Percentiles rank a stretch among this genome's conserved stretches.
These are phyloP conservation scores for Tothia fuscella DNA, from an alignment of 2,329 filamentous ascomycete genomes.

Conservation along the genomic window DNA sequence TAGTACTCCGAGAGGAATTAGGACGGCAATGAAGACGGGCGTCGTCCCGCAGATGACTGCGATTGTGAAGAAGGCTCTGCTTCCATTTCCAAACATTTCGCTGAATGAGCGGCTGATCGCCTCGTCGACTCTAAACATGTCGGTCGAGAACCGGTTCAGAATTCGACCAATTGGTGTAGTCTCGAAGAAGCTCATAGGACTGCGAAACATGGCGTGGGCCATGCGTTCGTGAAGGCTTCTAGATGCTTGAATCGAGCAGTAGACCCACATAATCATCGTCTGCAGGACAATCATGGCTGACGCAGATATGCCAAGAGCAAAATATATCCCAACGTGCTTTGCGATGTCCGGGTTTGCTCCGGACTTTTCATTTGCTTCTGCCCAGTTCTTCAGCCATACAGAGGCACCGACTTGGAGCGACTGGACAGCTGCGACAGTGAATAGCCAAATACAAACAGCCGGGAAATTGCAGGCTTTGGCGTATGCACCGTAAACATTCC, in stretches of 20 bases:
- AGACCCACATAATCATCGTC: slow-evolving; percentile 86
- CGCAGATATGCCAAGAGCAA: slow-evolving; percentile 76
- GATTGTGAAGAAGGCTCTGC: slow-evolving; percentile 56
- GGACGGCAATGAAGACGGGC: slow-evolving; percentile 63
- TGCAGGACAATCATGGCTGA: slow-evolving; percentile 69
- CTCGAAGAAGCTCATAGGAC: slow-evolving; percentile 93
- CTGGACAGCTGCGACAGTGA: slow-evolving; percentile 62
- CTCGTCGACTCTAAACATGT: slow-evolving; percentile 68
- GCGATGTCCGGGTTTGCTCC: slow-evolving; percentile 58
- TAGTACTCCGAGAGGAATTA: slow-evolving; percentile 60
- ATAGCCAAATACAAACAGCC: slow-evolving; percentile 64
- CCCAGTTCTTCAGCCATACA: slow-evolving; percentile 81
- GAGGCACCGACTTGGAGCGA: slow-evolving; percentile 56
- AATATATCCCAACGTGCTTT: slow-evolving; percentile 81
- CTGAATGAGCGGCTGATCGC: slow-evolving; percentile 82
- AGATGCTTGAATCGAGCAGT: slow-evolving; percentile 84
- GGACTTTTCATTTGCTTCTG: slow-evolving; percentile 56
- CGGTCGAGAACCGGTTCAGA: slow-evolving; percentile 75
- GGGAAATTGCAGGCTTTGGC: slow-evolving; percentile 75
- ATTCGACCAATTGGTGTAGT: slow-evolving; percentile 83
- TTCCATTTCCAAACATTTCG: slow-evolving; percentile 46
- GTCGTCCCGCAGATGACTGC: slow-evolving; percentile 65
- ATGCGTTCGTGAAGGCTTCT: slow-evolving; percentile 85
- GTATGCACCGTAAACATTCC: slow-evolving; percentile 80
- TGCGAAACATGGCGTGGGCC: slow-evolving; percentile 84